Conservation (phyloP, 2,329 filamentous ascomycete genomes). For the Dactylella cylindrospora region DNA sequence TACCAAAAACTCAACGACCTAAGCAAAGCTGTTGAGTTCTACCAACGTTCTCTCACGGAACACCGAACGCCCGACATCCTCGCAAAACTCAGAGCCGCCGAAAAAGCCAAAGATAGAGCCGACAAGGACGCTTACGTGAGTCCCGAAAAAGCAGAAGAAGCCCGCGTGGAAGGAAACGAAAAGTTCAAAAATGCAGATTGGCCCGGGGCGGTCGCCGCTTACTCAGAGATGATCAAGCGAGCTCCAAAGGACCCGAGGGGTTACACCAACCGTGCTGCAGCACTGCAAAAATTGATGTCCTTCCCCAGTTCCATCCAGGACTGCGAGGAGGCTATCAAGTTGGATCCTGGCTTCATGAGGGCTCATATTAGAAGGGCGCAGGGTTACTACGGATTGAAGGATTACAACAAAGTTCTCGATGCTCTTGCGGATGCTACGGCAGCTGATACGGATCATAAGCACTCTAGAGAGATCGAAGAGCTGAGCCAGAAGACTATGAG, state of each 20-base stretch:
- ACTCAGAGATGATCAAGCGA: slow-evolving; percentile 95
- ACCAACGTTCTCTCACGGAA: slow-evolving; percentile 91
- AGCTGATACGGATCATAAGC: slow-evolving; percentile 76
- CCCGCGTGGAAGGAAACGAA: slow-evolving; percentile 88
- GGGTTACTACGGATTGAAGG: slow-evolving; percentile 94
- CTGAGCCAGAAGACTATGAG: slow-evolving; percentile 90
- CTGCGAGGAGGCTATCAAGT: slow-evolving; percentile 87
- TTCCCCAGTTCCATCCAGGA: slow-evolving; percentile 93
- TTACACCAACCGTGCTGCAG: slow-evolving; percentile 95
- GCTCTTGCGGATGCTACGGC: slow-evolving; percentile 77
- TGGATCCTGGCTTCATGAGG: slow-evolving; percentile 86
- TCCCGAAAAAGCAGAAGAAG: slow-evolving; percentile 89
- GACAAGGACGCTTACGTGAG: slow-evolving; percentile 81
- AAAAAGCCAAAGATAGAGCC: slow-evolving; percentile 78
- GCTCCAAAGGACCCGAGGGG: slow-evolving; percentile 88
- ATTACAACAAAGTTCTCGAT: slow-evolving; percentile 93
- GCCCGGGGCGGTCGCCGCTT: slow-evolving; percentile 90
- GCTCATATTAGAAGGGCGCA: slow-evolving; percentile 97
- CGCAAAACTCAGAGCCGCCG: slow-evolving; percentile 83
- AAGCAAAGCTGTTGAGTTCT: slow-evolving; percentile 77
- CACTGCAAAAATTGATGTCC: slow-evolving; percentile 92
- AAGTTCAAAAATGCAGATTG: slow-evolving; percentile 98
- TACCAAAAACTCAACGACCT: slow-evolving; percentile 89
- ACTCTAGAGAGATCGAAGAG: slow-evolving; percentile 86
- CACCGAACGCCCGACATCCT: slow-evolving; percentile 94